Evolutionary conservation across 163 green algal genomes (phyloP).

Genomic region (Prototheca wickerhamii): DNA sequence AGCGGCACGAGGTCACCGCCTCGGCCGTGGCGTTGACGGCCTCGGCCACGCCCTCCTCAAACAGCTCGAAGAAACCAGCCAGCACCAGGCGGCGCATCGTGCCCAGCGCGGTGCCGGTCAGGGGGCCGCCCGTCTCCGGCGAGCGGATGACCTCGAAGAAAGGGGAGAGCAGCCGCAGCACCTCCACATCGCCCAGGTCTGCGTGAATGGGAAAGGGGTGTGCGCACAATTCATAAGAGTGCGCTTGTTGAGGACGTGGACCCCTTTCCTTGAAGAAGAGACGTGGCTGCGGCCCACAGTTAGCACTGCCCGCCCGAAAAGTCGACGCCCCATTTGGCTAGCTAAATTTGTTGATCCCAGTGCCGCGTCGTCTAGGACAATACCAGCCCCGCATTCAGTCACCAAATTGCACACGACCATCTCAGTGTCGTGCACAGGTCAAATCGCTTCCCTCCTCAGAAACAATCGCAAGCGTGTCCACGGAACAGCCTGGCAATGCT

Average conservation of each 20-base stretch:
- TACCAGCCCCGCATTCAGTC: too few species aligned
- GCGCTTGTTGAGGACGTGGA: not conserved
- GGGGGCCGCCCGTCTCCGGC: constrained; percentile 78
- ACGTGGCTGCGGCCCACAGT: not conserved
- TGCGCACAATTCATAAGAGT: not conserved
- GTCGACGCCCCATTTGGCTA: too few species aligned
- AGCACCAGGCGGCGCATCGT: constrained; percentile 43
- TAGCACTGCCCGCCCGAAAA: not conserved
- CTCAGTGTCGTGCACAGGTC: not conserved
- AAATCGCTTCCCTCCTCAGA: not conserved
- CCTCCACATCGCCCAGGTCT: constrained; percentile 64
- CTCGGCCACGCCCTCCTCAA: constrained; percentile 36
- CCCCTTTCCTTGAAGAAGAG: not conserved
- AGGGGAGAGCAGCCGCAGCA: constrained; percentile 73
- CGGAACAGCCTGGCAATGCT: too few species aligned
- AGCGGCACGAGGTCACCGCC: constrained; percentile 83
- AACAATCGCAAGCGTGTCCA: too few species aligned
- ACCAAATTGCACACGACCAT: not conserved
- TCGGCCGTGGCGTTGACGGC: constrained; percentile 77
- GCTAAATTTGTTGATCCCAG: too few species aligned
- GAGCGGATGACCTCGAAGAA: constrained; percentile 86
- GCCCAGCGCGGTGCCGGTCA: constrained; percentile 78
- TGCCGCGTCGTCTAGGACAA: too few species aligned
- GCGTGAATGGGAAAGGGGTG: not conserved
- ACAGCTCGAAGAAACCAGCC: constrained; percentile 8